Conservation (phyloP, 768 basidiomycete species). For the Lactarius hengduanensis region DNA sequence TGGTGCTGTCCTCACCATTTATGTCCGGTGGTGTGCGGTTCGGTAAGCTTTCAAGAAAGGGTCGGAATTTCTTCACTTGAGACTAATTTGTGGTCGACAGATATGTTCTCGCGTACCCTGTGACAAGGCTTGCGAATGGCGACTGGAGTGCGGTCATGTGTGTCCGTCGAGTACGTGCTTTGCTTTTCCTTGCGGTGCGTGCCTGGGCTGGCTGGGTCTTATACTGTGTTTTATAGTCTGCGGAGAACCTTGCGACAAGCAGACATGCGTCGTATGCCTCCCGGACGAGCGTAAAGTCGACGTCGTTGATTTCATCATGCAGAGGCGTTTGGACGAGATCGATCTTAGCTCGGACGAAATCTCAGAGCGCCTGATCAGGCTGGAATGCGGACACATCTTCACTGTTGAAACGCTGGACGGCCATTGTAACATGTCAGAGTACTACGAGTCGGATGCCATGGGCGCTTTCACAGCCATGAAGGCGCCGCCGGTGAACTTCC, state of each 20-base stretch:
- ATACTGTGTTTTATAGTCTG: constrained; percentile 34
- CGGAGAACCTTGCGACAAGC: constrained; percentile 38
- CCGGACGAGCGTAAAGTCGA: constrained; percentile 29
- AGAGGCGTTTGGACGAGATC: constrained; percentile 33
- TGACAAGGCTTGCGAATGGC: constrained; percentile 35
- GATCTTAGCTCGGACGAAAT: constrained; percentile 33
- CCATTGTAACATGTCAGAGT: constrained; percentile 34
- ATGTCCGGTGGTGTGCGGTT: constrained; percentile 40
- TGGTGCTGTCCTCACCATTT: constrained; percentile 38
- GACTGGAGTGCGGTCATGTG: constrained; percentile 38
- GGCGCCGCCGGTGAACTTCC: constrained; percentile 35
- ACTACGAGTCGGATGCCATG: constrained; percentile 33
- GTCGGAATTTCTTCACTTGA: background rate
- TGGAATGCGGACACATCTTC: constrained; percentile 41
- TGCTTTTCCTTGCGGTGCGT: background rate
- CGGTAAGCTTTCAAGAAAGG: constrained; percentile 32
- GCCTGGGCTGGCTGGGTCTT: background rate
- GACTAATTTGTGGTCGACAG: constrained; percentile 25
- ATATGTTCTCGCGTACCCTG: constrained; percentile 42
- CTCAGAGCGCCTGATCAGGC: constrained; percentile 33
- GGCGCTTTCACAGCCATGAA: constrained; percentile 32
- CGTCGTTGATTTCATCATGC: constrained; percentile 41
- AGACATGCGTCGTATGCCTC: constrained; percentile 38
- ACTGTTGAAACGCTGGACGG: constrained; percentile 44
- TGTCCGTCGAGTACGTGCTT: constrained; percentile 39